Conservation (phyloP, 2,329 filamentous ascomycete genomes). For the Botrytis fabae region DNA sequence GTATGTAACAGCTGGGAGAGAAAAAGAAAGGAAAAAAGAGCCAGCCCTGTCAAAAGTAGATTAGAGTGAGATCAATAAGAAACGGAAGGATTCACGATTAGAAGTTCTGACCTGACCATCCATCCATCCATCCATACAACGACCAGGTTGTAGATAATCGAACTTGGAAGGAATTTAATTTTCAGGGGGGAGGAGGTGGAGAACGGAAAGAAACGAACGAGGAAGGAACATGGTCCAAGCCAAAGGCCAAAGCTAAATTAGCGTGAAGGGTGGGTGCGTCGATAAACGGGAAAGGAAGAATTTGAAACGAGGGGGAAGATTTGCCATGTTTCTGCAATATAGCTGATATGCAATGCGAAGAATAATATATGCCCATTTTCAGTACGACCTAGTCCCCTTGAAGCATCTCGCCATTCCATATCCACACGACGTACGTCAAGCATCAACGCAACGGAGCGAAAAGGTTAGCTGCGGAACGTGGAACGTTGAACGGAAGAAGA, state of each 20-base stretch:
- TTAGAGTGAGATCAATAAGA: neutral
- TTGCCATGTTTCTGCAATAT: conserved; percentile 4
- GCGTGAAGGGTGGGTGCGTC: neutral
- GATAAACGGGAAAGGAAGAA: conserved; percentile 17
- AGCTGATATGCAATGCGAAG: neutral
- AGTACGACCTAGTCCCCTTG: neutral
- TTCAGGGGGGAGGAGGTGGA: neutral
- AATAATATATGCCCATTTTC: neutral
- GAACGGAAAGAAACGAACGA: conserved; percentile 2
- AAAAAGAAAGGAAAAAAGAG: neutral
- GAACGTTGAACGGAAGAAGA: conserved; percentile 13
- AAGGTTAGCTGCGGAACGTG: conserved; percentile 11
- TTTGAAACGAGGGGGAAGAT: conserved; percentile 16
- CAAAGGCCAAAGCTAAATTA: conserved; percentile 4
- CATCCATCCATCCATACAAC: neutral
- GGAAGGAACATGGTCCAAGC: conserved; percentile 4
- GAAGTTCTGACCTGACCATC: neutral
- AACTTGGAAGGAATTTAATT: neutral
- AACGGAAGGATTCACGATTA: neutral
- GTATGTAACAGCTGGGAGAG: neutral
- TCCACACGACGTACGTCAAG: neutral
- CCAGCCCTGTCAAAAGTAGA: neutral
- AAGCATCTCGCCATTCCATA: neutral
- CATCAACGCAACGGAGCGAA: neutral
- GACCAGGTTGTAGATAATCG: neutral